Evolutionary conservation across 805 yeast genomes (phyloP), one percentile per base, ranked within the genome.

Genomic region (Kuraishia molischiana): DNA sequence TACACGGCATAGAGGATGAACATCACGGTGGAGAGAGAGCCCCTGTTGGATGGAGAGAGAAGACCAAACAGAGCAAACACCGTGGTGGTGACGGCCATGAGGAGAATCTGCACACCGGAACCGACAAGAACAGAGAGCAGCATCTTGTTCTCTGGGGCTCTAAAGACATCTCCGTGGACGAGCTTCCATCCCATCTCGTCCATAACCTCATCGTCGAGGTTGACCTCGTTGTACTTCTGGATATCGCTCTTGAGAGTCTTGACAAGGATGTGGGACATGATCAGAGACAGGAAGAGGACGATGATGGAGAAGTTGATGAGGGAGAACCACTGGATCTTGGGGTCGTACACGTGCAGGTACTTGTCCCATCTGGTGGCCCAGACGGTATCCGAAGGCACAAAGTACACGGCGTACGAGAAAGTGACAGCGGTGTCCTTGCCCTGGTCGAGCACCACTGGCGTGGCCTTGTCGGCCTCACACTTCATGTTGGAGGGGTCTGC

Each of bases 331-430:
- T 92, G 97, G 49, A 92, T 84, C 54, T 82, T 81, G 40, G 97
- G 94, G 54, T 85, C 95, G 56, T 79, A 83, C 19, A 84, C 92
- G 50, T 85, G 94, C 51, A 92, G 67, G 56, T 92, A 92, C 59
- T 86, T 85, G 59, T 92, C 98, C 98, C 98, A 92, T 64, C 98
- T 79, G 2, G 97, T 90, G 24, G 97, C 97, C 97, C 97, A 92
- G 3, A 78, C 75, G 2, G 92, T 84, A 4, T 66, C 67, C 6
- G 90, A 80, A 38, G 72, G 72, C 17, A 62, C 56, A 69, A 90
- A 92, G 26, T 56, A 62, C 15, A 90, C 92, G 2, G 92, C 79
- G 60, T 92, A 92, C n/a, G 95, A 74, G 63, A 77, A 92, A 15
- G 67, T 54, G n/a, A 90, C 95, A 1, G 57, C 54, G 4, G 79